Evolutionary conservation across 2,329 filamentous ascomycete species (phyloP), one percentile per base, ranked within the genome.

Genomic region (Pyricularia sp.): DNA sequence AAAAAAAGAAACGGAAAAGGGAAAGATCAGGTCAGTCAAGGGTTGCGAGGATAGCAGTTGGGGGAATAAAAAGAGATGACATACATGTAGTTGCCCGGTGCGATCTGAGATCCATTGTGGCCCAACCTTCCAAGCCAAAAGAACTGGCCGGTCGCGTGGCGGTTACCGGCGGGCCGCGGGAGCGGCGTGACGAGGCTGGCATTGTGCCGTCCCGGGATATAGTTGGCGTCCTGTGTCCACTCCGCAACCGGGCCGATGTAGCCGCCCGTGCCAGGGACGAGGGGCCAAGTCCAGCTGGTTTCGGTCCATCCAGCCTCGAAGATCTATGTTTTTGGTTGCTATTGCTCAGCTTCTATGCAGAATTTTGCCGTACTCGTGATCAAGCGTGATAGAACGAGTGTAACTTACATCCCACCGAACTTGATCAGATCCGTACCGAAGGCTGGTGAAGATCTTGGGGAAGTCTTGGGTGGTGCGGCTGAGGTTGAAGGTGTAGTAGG

Each of bases 81-180:
- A 28, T 31, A 67, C 66, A 76, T 12, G 75, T 80, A 70, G 74
- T 72, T 55, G 75, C 77, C n/a, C 77, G 78, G 50, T 76, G 74
- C 31, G 77, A 73, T 61, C 72, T 72, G 70, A 77, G 81, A 33
- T 74, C 79, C 71, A 58, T 73, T 72, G 66, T 65, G 42, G 64
- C 66, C 70, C 14, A 73, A 64, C 2, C 66, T 68, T 12, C 72
- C 72, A 4, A 72, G 67, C 71, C 72, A 73, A 69, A 69, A 70
- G 58, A 66, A 73, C 20, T 55, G 42, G 20, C 11, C 20, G 20
- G 3, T 6, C 42, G 9, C 42, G 20, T 55, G 17, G 42, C 42
- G 42, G 20, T n/a, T 7, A 10, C 42, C 42, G 6, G 42, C 42
- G 42, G 42, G 42, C 23, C 31, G 23, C 20, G 33, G 20, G 23